Conservation (phyloP, 805 yeast species). For the Wickerhamomyces ciferrii region DNA sequence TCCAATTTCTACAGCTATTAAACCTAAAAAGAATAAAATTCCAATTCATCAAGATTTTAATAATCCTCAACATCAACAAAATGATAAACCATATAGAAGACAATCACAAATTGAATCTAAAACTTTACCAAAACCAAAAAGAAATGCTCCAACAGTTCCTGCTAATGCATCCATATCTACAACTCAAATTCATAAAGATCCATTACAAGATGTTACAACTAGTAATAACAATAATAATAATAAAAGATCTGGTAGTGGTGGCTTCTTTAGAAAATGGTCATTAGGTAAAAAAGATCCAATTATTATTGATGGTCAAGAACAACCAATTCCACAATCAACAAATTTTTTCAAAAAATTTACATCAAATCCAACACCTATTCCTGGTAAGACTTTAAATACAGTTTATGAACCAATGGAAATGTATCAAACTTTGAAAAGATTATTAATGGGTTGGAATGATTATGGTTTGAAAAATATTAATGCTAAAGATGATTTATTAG, state of each 20-base stretch:
- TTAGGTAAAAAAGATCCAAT: slow-evolving; percentile 17
- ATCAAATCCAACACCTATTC: slow-evolving; percentile 8
- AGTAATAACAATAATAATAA: slow-evolving; percentile 19
- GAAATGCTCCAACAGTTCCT: slow-evolving; percentile 5
- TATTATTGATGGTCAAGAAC: slow-evolving; percentile 5
- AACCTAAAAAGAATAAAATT: slow-evolving; percentile 12
- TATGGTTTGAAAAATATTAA: slow-evolving; percentile 60
- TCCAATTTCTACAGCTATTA: slow-evolving; percentile 2
- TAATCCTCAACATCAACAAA: too few species aligned
- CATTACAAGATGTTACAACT: slow-evolving; percentile 17
- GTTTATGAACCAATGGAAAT: slow-evolving; percentile 42
- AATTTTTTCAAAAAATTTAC: slow-evolving; percentile 29
- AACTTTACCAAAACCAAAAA: slow-evolving; percentile 8
- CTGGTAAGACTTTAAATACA: slow-evolving; percentile 22
- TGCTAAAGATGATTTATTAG: slow-evolving; percentile 35
- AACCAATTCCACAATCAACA: slow-evolving; percentile 14
- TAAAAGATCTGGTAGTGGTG: slow-evolving; percentile 15
- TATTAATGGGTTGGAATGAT: slow-evolving; percentile 62
- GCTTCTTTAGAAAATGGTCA: slow-evolving; percentile 24
- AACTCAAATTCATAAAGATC: slow-evolving; percentile 6
- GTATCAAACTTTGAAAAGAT: slow-evolving; percentile 57
- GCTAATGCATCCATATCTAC: slow-evolving; percentile 11
- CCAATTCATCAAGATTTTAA: slow-evolving; percentile 18
- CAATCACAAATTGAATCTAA: slow-evolving; percentile 14
- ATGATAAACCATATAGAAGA: slow-evolving; percentile 3